Conservation (phyloP, 2,329 filamentous ascomycete genomes). For the Aspergillus ochraceus region DNA sequence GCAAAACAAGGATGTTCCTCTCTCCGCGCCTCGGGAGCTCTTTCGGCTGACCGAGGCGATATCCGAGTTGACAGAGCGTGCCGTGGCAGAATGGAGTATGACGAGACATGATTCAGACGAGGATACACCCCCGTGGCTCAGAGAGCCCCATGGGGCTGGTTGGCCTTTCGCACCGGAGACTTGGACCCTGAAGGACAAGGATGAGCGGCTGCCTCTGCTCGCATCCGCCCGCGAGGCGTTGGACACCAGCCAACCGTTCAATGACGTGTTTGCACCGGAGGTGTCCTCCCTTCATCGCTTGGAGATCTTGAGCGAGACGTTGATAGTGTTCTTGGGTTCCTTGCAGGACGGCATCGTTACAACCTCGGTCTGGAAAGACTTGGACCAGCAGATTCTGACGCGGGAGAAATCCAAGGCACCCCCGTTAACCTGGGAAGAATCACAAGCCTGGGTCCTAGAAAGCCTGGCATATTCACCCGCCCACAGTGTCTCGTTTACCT, state of each 20-base stretch:
- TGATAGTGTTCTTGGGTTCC: slow-evolving; percentile 72
- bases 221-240: slow-evolving; percentile 62
- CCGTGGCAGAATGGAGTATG: slow-evolving; percentile 65
- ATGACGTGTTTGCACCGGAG: slow-evolving; percentile 62
- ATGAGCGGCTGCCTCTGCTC: slow-evolving; percentile 45
- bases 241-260: slow-evolving; percentile 67
- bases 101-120: slow-evolving; percentile 42
- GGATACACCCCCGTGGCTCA: slow-evolving; percentile 51
- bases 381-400: slow-evolving; percentile 60
- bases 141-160: slow-evolving; percentile 42
- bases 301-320: slow-evolving; percentile 69
- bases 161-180: slow-evolving; percentile 62
- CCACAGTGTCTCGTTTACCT: slow-evolving; percentile 87
- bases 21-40: slow-evolving; percentile 83
- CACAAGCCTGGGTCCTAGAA: slow-evolving; percentile 67
- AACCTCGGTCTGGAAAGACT: slow-evolving; percentile 65
- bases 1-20: slow-evolving; percentile 49
- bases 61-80: slow-evolving; percentile 58
- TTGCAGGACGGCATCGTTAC: slow-evolving; percentile 80
- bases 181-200: slow-evolving; percentile 45
- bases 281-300: slow-evolving; percentile 66
- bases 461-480: slow-evolving; percentile 69
- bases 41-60: slow-evolving; percentile 85
- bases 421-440: slow-evolving; percentile 53
- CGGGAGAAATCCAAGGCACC: slow-evolving; percentile 52